Base-by-base conservation (phyloP, 345 rosid species). In the Pelargonium nanum region DNA sequence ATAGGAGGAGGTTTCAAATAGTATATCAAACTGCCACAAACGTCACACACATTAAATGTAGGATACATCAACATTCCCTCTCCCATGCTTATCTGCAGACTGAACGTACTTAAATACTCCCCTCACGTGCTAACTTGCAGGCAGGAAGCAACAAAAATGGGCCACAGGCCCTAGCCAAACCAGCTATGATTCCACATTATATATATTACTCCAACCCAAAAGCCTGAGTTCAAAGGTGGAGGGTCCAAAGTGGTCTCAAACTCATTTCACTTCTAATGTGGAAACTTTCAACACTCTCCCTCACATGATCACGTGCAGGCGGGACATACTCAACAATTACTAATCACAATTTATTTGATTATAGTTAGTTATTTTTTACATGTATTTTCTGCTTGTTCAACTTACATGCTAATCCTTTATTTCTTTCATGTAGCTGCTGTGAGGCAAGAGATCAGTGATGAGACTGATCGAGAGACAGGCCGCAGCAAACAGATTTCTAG, bases 381-480 rank as follows among this genome's bases (percentile, higher is more conserved):
- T 40, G 16, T 12, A 40, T 17, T 9, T 40, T 6, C 2, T 40
- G 13, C 48, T 12, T 40, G 9, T 10, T 40, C 48, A 40, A 9
- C 16, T 40, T 40, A 6, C 9, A 40, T 40, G 48, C 15, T 40
- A 40, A 40, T 8, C 44, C 20, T 71, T 28, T 13, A 53, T 56
- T 53, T 57, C 17, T 57, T 19, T 61, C 56, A 64, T 77, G 70
- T 71, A 92, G 93, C 91, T 82, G 91, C 92, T 63, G 95, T 92
- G 52, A 83, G 95, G 70, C 55, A 88, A 71, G 98, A 92, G 81
- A 85, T 89, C 51, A 73, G 89, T 4, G 96, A 92, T 68, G 98
- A 92, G 81, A 92, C 95, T 53, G 98, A 92, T 73, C 72, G 98
- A 68, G 98, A 88, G 81, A 86, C 96, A 25, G 98, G 98, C 22